Conservation (phyloP, 75 land plant genomes). For the Azolla pinnata region DNA sequence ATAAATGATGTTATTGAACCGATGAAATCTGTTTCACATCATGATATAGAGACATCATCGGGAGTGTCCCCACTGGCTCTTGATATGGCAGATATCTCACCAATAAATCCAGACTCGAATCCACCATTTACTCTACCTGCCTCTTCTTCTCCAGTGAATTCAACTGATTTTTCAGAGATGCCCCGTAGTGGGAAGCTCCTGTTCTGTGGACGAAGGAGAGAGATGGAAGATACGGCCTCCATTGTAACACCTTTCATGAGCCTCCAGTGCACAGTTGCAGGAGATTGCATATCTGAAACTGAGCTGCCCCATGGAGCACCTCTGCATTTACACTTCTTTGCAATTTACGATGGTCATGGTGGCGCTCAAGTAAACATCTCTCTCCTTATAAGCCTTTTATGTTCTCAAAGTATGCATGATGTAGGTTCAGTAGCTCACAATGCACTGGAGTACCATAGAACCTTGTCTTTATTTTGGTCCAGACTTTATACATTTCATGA, state of each 20-base stretch:
- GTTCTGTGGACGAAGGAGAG: conserved; percentile 70
- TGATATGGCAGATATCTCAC: too few relatives aligned
- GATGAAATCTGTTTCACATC: too few relatives aligned
- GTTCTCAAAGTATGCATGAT: not conserved
- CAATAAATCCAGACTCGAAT: too few relatives aligned
- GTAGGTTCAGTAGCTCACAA: not conserved
- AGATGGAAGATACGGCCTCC: conserved; percentile 87
- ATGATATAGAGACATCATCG: too few relatives aligned
- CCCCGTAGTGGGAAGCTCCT: conserved; percentile 39
- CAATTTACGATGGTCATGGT: conserved; percentile 92
- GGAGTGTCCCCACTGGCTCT: too few relatives aligned
- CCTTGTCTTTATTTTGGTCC: not conserved
- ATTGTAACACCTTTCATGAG: conserved; percentile 30
- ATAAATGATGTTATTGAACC: too few relatives aligned
- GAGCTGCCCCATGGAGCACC: not conserved
- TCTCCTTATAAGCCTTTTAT: not conserved
- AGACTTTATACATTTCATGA: not conserved
- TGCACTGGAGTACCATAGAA: not conserved
- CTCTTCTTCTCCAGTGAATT: too few relatives aligned
- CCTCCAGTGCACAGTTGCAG: not conserved
- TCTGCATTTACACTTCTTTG: conserved; percentile 48
- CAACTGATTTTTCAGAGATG: too few relatives aligned
- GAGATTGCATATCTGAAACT: not conserved
- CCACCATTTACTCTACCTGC: too few relatives aligned
- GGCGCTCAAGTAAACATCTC: conserved; percentile 63